phyloP scores from a whole-genome alignment of 768 basidiomycete genomes.

The Suillus subalutaceus region DNA sequence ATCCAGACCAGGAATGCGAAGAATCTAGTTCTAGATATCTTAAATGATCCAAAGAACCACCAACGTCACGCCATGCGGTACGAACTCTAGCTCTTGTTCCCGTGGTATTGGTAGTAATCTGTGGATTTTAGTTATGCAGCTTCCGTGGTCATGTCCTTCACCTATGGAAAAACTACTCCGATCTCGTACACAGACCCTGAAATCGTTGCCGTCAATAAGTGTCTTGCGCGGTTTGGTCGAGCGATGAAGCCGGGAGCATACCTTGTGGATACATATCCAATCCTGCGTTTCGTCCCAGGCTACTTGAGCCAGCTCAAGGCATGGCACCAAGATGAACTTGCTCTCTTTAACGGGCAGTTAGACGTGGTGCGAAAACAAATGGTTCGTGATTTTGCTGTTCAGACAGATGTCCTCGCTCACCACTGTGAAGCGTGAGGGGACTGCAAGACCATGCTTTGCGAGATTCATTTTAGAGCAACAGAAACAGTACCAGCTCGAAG shows the following conservation, averaged over 20 bases:
- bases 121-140: background rate
- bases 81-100: no score
- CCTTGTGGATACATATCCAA: constrained; percentile 29
- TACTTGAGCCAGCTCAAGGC: constrained; percentile 53
- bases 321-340: constrained; percentile 49
- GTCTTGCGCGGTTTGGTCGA: no score
- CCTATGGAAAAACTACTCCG: no score
- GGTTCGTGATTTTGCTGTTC: constrained; percentile 20
- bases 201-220: no score
- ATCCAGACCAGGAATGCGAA: no score
- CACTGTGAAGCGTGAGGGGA: constrained; percentile 25
- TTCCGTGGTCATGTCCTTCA: no score
- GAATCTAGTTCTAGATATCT: no score
- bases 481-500: constrained; percentile 30
- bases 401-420: background rate
- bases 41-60: no score
- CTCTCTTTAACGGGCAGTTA: constrained; percentile 35
- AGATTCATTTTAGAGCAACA: constrained; percentile 42
- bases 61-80: no score
- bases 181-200: background rate
- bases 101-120: background rate
- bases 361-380: constrained; percentile 31
- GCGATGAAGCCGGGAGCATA: no score
- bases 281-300: constrained; percentile 26
- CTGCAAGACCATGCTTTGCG: constrained; percentile 35